Evolutionary conservation across 352 stramenopile species (phyloP), one percentile per base, ranked within the genome.

Genomic region (Hyaloperonospora arabidopsidis): DNA sequence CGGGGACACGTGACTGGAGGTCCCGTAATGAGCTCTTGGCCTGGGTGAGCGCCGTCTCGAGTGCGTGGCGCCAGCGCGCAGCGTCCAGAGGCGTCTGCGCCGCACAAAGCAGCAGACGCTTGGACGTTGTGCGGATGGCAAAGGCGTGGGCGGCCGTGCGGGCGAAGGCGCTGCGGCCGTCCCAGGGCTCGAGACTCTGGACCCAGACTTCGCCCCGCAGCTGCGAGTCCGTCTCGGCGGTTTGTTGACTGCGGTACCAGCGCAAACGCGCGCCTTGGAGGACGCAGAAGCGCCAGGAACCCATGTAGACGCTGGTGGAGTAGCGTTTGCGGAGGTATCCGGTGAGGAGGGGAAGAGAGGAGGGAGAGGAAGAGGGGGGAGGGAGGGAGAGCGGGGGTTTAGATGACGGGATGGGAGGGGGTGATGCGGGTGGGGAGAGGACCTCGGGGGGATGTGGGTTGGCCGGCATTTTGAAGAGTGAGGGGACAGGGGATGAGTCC

Each of bases 271-370:
- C 74, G 48, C 77, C 75, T 23, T 77, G 71, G 17, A 88, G 49
- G 36, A 90, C 69, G 51, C 75, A 90, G 54, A 76, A 90, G 17
- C 79, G 72, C 75, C 74, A 86, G 47, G 75, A 82, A 28, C 79
- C 79, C 79, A 90, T 88, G 68, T 88, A 90, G 38, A 84, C 44
- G 52, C 68, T 85, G 53, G 57, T 70, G 45, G 63, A 70, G 51
- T 85, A 90, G 18, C 79, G 74, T 49, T 88, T 90, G 55, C 79
- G 75, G 23, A 90, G 52, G 41, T 73, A 80, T 0, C 77, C 79
- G 51, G 74, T 67, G 56, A 71, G 84, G 23, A 66, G 52, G 4
- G 28, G 35, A 3, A 18, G 35, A n/a, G 12, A n/a, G 35, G 12
- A 15, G 35, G 5, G 10, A 14, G 15, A 19, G 10, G 1, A 7